Conservation (phyloP, 495 filamentous ascomycete species). For the Penicillium paxilli region DNA sequence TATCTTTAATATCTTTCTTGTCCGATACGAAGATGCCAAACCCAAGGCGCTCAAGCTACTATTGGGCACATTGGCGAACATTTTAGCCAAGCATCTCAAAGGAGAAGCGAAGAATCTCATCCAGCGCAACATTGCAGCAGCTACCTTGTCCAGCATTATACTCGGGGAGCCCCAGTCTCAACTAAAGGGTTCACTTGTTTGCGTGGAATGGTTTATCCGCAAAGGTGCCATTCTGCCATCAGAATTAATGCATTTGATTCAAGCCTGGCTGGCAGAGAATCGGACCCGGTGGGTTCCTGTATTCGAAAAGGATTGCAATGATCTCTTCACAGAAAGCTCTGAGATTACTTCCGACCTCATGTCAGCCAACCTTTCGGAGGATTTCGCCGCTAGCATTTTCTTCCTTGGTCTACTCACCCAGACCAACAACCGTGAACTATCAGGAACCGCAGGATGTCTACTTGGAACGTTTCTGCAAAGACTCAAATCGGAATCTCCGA, state of each 20-base stretch:
- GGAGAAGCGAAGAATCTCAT: constrained; percentile 22
- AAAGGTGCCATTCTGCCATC: constrained; percentile 31
- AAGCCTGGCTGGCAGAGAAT: constrained; percentile 35
- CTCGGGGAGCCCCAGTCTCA: constrained; percentile 41
- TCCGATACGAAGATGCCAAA: constrained; percentile 71
- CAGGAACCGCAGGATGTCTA: constrained; percentile 63
- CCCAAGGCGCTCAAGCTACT: constrained; percentile 75
- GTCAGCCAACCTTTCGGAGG: constrained; percentile 5
- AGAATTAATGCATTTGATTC: constrained; percentile 32
- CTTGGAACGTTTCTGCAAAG: constrained; percentile 58
- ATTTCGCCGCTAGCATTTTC: constrained; percentile 31
- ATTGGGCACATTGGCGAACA: constrained; percentile 56
- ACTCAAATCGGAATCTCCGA: constrained; percentile 28
- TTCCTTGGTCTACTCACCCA: constrained; percentile 39
- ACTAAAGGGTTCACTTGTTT: constrained; percentile 41
- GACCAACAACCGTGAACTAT: constrained; percentile 53
- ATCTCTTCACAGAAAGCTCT: constrained; percentile 22
- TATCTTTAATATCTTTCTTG: constrained; percentile 69
- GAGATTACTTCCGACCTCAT: constrained; percentile 10
- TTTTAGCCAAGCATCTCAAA: constrained; percentile 51
- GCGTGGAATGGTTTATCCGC: constrained; percentile 43
- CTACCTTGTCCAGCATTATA: constrained; percentile 37
- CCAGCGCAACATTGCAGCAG: constrained; percentile 21
- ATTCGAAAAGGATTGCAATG: constrained; percentile 32
- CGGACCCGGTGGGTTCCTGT: constrained; percentile 28